A percentile compares a stretch with the other conserved stretches of the same genome.
phyloP scores from a whole-genome alignment of 352 stramenopile species.

The Thraustochytrium sp. region DNA sequence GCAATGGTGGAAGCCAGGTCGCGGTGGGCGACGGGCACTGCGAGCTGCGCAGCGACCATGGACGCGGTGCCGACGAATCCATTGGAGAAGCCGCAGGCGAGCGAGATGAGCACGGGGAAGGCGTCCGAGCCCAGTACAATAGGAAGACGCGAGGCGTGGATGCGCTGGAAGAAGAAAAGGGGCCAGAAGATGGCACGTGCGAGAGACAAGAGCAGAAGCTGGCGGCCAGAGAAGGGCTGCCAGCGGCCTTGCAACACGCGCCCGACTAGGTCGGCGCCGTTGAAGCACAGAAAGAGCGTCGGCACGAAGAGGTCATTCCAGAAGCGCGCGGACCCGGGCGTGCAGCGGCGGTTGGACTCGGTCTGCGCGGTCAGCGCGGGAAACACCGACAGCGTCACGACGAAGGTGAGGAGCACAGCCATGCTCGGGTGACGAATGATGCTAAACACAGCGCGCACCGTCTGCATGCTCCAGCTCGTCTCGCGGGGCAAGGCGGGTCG shows the following conservation, averaged over 20 bases:
- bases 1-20: slow-evolving; percentile 9
- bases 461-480: neutral
- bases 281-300: slow-evolving; percentile 23
- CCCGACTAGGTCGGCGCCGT: neutral
- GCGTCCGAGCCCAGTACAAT: neutral
- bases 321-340: neutral
- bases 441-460: neutral
- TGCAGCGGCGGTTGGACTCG: neutral
- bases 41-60: neutral
- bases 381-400: neutral
- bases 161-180: neutral
- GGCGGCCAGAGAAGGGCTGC: slow-evolving; percentile 7
- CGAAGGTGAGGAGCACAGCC: slow-evolving; percentile 20
- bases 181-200: neutral
- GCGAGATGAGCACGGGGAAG: neutral
- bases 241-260: neutral
- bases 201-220: neutral
- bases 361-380: slow-evolving; percentile 3
- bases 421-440: neutral
- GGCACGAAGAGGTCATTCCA: slow-evolving; percentile 32
- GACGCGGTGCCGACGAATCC: slow-evolving; percentile 12
- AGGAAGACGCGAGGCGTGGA: neutral
- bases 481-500: neutral
- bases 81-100: slow-evolving; percentile 6
- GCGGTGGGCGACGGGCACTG: neutral